These are phyloP conservation scores for Begonia masoniana DNA, from an alignment of 306 rosid genomes.

Conservation along the genomic window DNA sequence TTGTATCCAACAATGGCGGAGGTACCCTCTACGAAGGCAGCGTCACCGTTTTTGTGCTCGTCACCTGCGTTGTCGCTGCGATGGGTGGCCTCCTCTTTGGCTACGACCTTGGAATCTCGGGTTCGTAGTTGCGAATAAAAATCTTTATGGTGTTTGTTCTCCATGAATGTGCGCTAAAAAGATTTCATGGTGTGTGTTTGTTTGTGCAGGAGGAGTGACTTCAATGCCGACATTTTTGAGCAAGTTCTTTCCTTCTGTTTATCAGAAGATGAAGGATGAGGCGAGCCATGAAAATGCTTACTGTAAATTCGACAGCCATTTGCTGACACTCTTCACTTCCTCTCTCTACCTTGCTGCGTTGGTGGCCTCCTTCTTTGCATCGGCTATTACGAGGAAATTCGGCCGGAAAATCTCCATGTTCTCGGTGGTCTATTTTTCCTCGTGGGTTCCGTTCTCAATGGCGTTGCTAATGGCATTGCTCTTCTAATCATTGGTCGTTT, in stretches of 20 bases:
- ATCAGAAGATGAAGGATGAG: conserved; percentile 27
- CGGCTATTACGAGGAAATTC: conserved; percentile 24
- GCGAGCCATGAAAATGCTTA: conserved; percentile 24
- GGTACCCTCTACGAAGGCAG: conserved; percentile 13
- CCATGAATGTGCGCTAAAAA: too few species aligned
- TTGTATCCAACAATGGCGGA: neutral
- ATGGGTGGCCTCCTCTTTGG: conserved; percentile 27
- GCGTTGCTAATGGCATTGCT: conserved; percentile 21
- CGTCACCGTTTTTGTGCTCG: conserved; percentile 10
- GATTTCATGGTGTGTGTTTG: neutral
- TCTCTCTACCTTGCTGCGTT: conserved; percentile 48
- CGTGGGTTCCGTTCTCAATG: conserved; percentile 32
- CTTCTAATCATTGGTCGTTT: conserved; percentile 34
- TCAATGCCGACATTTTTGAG: conserved; percentile 23
- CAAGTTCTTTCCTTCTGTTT: conserved; percentile 33
- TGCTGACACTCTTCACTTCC: conserved; percentile 45
- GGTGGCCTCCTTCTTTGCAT: conserved; percentile 42
- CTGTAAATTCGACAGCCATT: conserved; percentile 52
- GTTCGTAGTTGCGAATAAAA: neutral
- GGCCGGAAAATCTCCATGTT: conserved; percentile 34
- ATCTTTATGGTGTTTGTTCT: too few species aligned
- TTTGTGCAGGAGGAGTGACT: conserved; percentile 25
- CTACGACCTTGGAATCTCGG: conserved; percentile 32
- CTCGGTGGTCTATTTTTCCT: conserved; percentile 36
- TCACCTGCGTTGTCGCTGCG: conserved; percentile 18